A percentile compares a stretch with the other conserved stretches of the same genome.
Evolutionary conservation across 176 grass and related monocot genomes (phyloP).

Genomic region (Alloteropsis semialata): DNA sequence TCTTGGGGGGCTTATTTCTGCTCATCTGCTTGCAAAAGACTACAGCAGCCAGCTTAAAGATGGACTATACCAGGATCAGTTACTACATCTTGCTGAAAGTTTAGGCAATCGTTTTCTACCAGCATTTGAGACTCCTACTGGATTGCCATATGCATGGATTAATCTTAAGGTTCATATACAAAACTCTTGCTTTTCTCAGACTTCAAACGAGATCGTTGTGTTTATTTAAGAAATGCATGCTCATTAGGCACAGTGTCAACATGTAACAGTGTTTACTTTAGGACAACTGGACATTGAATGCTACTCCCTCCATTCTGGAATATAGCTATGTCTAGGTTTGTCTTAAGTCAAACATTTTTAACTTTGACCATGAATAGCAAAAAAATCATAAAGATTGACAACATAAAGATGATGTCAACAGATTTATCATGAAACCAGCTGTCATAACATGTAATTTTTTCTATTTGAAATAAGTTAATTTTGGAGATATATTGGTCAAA

Average conservation of each 20-base stretch:
- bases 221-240: neutral
- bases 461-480: too few species aligned
- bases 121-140: constrained; percentile 94
- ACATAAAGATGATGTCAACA: too few species aligned
- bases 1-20: constrained; percentile 97
- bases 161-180: constrained; percentile 74
- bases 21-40: constrained; percentile 92
- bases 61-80: constrained; percentile 75
- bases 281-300: too few species aligned
- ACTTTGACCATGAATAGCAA: too few species aligned
- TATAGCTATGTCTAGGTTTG: too few species aligned
- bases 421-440: too few species aligned
- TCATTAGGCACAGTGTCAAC: neutral
- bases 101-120: constrained; percentile 79
- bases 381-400: too few species aligned
- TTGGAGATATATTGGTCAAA: too few species aligned
- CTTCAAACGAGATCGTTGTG: neutral
- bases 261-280: neutral
- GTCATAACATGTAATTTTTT: too few species aligned
- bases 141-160: constrained; percentile 97
- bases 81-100: constrained; percentile 83
- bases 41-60: constrained; percentile 55
- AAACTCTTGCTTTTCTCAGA: constrained; percentile 20
- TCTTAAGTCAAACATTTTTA: too few species aligned
- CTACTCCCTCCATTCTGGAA: too few species aligned